These are phyloP conservation scores for Dissophora ornata DNA, from an alignment of 192 early-diverging fungal species.

Conservation along the genomic window DNA sequence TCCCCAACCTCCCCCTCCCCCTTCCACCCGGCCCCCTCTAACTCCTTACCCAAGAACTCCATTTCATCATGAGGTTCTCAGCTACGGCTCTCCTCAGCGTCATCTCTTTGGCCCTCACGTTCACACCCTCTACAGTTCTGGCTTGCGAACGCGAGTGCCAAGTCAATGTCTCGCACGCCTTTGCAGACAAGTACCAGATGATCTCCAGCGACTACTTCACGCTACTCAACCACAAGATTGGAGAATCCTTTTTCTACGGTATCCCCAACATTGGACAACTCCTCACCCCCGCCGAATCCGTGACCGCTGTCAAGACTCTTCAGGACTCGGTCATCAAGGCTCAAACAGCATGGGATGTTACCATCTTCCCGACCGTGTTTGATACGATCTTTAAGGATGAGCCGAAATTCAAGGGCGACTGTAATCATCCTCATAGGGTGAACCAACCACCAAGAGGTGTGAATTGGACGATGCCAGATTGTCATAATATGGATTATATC, in stretches of 20 bases:
- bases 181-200: conserved; percentile 53
- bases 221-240: conserved; percentile 13
- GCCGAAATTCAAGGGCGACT: conserved; percentile 65
- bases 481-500: conserved; percentile 67
- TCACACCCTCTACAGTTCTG: not conserved
- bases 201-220: conserved; percentile 45
- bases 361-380: conserved; percentile 26
- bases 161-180: conserved; percentile 56
- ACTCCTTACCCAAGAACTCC: too few relatives aligned
- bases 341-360: conserved; percentile 40
- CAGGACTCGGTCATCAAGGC: conserved; percentile 30
- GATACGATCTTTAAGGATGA: conserved; percentile 61
- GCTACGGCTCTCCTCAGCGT: not conserved
- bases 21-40: too few relatives aligned
- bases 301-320: conserved; percentile 16
- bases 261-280: conserved; percentile 6
- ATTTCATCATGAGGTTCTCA: conserved; percentile 12
- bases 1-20: too few relatives aligned
- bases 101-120: conserved; percentile 7
- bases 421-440: conserved; percentile 61
- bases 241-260: conserved; percentile 26
- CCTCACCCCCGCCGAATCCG: conserved; percentile 20
- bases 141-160: conserved; percentile 63
- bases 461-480: conserved; percentile 64
- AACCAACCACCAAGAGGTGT: conserved; percentile 56